Evolutionary conservation across 2,329 filamentous ascomycete species (phyloP), one percentile per base, ranked within the genome.

Genomic region (Cladosporium sp.): DNA sequence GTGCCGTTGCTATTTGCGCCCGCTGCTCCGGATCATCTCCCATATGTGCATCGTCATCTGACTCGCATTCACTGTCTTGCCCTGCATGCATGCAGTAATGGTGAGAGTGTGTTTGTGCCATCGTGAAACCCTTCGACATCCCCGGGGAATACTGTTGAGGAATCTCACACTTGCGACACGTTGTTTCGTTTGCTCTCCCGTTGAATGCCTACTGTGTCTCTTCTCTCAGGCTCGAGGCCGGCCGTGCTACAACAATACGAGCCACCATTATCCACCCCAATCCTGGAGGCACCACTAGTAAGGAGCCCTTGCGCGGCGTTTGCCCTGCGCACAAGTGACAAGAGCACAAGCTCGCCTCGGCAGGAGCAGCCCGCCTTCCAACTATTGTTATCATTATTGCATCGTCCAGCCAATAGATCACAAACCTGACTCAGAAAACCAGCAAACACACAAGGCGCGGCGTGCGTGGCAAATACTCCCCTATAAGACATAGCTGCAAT

Each of bases 1-100:
- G 26, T 30, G 61, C 61, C 61, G 61, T 64, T 64, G 61, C 61
- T 64, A 64, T 64, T 64, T 64, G 51, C 61, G 51, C 51, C 26
- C 51, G 15, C 34, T 24, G 30, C 32, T 36, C 28, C 59, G 28
- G 28, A 51, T 61, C 41, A 47, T 49, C 59, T 61, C 41, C 59
- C 59, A 47, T 34, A 47, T 52, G 44, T 28, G 30, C 47, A 62
- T 61, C 59, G 59, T 61, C 59, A 52, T 52, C 47, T 62, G 44
- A 52, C 59, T 52, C 32, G 59, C 59, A 49, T n/a, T 4, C 59
- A 6, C n/a, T 24, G 41, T 47, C 41, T 47, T 47, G 41, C 41
- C 38, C 38, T 44, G 38, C 38, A 44, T 41, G 11, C 38, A 15
- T 34, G 32, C 11, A 8, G 32, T 34, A 8, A 38, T 4, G 11